Evolutionary conservation across 179 eudicot species (phyloP), one percentile per base, ranked within the genome.

Genomic region (Actinidia chinensis): DNA sequence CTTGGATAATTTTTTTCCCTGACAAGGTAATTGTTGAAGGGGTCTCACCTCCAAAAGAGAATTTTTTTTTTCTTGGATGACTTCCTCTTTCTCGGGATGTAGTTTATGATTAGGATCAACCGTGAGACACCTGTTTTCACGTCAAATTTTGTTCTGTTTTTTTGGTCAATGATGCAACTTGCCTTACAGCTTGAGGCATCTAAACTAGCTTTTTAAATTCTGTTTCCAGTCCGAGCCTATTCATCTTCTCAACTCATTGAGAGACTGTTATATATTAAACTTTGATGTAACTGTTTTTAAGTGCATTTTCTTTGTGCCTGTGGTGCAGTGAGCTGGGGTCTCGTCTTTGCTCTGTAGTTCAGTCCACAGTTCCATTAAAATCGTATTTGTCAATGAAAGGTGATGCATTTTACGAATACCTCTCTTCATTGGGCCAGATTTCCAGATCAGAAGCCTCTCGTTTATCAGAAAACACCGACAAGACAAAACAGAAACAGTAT

Each of bases 371-470:
- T 76, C 97, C 98, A 9, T 40, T 84, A 78, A 82, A 84, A 78
- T 89, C 88, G 60, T 83, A 81, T 76, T 82, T 91, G 56, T 79
- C 97, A 28, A 70, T 83, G 72, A 89, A 82, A 88, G 91, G 97
- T 36, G 55, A 73, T 85, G 87, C 91, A 42, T 80, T 88, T 74
- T 88, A 85, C 69, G 97, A 95, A 46, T 95, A 95, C 78, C 86
- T 93, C 61, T 91, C 95, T 73, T 85, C 91, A 43, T 83, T 95
- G 85, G 86, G 95, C 83, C 95, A 83, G 73, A 95, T 95, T 68
- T 93, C 97, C 65, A 89, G 87, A 83, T 87, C 83, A 73, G 98
- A 93, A 86, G 78, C 88, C 78, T 85, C 83, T 33, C 97, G 90
- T 64, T 79, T 89, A 68, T 89, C 93, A 67, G 86, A 86, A 79